Evolutionary conservation across 441 rosid genomes (phyloP).

Genomic region (Bruguiera hainesii): DNA sequence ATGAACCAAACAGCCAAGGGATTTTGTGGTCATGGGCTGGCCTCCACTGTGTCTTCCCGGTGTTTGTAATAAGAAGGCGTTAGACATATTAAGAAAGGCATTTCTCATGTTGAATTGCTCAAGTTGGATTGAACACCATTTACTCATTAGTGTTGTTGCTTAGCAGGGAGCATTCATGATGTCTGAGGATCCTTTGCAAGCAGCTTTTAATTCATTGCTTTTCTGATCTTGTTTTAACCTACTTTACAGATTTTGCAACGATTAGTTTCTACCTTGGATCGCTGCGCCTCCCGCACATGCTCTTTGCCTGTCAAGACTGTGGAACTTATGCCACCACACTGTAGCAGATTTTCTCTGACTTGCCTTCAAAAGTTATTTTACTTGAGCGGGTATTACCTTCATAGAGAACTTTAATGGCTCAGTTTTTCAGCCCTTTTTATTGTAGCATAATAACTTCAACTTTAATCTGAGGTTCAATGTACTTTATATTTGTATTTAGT

Average conservation of each 20-base stretch:
- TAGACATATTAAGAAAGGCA: neutral
- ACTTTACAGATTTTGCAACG: slow-evolving; percentile 69
- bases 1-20: neutral
- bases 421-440: neutral
- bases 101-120: neutral
- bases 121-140: neutral
- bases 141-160: too few species aligned
- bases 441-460: too few species aligned
- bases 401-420: neutral
- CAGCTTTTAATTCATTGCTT: slow-evolving; percentile 1
- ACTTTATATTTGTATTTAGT: slow-evolving; percentile 30
- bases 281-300: slow-evolving; percentile 99
- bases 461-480: too few species aligned
- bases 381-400: slow-evolving; percentile 64
- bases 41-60: neutral
- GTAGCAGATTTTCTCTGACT: slow-evolving; percentile 88
- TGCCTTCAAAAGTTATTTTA: slow-evolving; percentile 87
- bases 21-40: neutral
- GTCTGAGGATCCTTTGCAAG: slow-evolving; percentile 6
- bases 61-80: neutral
- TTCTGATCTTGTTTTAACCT: slow-evolving; percentile 17
- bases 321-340: slow-evolving; percentile 91
- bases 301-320: slow-evolving; percentile 93
- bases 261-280: slow-evolving; percentile 82
- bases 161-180: neutral